Evolutionary conservation across 352 stramenopile species (phyloP), one percentile per base, ranked within the genome.

Genomic region (Peronospora belbahrii): DNA sequence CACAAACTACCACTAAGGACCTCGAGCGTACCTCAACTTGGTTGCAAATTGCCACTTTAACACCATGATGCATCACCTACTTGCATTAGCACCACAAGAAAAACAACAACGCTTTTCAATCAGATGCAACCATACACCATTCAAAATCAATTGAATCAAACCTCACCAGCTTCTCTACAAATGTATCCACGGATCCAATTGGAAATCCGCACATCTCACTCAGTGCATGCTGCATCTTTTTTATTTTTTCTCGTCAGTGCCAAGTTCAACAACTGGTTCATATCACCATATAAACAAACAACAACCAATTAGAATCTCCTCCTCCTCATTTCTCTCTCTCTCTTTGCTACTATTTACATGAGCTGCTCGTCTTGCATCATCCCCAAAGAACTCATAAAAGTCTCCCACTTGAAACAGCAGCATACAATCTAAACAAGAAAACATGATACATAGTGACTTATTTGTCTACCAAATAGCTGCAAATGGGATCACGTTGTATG

Each of bases 21-120:
- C 15, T 52, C 27, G 1, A 41, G 42, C 31, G 0, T 14, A 86
- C 75, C 66, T 90, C 76, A 6, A 84, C 59, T 64, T 90, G 79
- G 49, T 88, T 88, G 46, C 79, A 90, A 33, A 90, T 82, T 1
- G 79, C 79, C n/a, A 90, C 75, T 52, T 88, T 90, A 1, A 85
- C 62, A 5, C 79, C 79, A 47, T 90, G 79, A 47, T 90, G 79
- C 67, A 85, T 88, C 31, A 88, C 74, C 74, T 86, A 31, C 4
- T 35, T 17, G 6, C 20, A 24, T 30, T 18, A 39, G 11, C 6
- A 38, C 3, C 19, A 45, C 6, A 28, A 45, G 4, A 38, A n/a
- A n/a, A n/a, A n/a, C n/a, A n/a, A n/a, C n/a, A n/a, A n/a, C n/a
- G n/a, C n/a, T n/a, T n/a, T n/a, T n/a, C n/a, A n/a, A n/a, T n/a